Evolutionary conservation across 768 basidiomycete genomes (phyloP).

Genomic region (Hysterangium stoloniferum): DNA sequence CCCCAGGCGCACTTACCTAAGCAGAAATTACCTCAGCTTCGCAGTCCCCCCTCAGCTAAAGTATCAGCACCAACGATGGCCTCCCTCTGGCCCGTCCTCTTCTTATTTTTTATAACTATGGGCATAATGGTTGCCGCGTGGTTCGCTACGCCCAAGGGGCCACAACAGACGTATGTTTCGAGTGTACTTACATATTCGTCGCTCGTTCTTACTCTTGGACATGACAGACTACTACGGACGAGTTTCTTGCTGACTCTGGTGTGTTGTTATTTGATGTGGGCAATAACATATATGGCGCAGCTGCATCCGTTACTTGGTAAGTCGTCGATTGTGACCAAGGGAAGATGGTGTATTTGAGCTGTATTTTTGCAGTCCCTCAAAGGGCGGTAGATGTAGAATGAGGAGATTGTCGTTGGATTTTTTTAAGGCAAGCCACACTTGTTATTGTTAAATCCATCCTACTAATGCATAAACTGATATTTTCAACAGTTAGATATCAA

Average conservation of each 20-base stretch:
- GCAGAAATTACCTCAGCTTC: no score
- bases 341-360: no score
- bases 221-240: slow-evolving; percentile 70
- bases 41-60: no score
- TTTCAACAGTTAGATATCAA: no score
- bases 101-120: slow-evolving; percentile 56
- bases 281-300: slow-evolving; percentile 94
- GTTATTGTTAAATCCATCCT: no score
- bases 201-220: slow-evolving; percentile 1
- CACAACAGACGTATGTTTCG: slow-evolving; percentile 74
- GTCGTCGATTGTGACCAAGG: slow-evolving; percentile 23
- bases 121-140: slow-evolving; percentile 59
- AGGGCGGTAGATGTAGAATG: no score
- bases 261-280: slow-evolving; percentile 94
- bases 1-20: no score
- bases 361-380: no score
- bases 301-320: slow-evolving; percentile 82
- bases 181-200: neutral
- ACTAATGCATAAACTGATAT: no score
- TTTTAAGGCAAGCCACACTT: no score
- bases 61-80: slow-evolving; percentile 46
- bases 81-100: slow-evolving; percentile 58
- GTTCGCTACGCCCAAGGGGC: slow-evolving; percentile 75
- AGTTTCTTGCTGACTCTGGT: slow-evolving; percentile 68
- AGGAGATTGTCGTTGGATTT: no score